These are phyloP conservation scores for Dentipellis sp. DNA, from an alignment of 768 basidiomycete genomes.

Conservation along the genomic window DNA sequence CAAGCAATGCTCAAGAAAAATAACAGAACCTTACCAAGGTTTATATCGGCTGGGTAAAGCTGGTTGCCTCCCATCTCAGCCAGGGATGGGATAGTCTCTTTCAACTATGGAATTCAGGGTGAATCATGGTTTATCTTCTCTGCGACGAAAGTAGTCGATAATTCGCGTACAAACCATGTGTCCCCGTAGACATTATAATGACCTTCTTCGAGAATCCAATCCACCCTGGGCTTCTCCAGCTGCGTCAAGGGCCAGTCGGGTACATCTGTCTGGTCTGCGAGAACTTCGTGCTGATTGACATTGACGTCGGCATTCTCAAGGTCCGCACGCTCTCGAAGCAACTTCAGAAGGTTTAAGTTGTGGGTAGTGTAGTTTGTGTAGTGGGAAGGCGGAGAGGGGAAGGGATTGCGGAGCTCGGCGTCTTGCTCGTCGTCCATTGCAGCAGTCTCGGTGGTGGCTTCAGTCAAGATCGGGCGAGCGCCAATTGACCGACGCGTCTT, in stretches of 20 bases:
- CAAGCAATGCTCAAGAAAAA: too few relatives aligned
- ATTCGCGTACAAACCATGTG: slow-evolving; percentile 69
- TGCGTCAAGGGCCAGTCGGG: slow-evolving; percentile 71
- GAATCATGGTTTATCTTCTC: not conserved
- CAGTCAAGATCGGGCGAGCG: not conserved
- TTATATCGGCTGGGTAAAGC: slow-evolving; percentile 68
- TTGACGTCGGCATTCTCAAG: slow-evolving; percentile 28
- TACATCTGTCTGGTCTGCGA: slow-evolving; percentile 63
- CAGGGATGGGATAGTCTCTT: slow-evolving; percentile 76
- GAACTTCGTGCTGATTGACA: slow-evolving; percentile 48
- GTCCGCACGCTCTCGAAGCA: slow-evolving; percentile 45
- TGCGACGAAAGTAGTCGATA: not conserved
- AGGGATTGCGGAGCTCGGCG: slow-evolving; percentile 74
- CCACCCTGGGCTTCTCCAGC: slow-evolving; percentile 80
- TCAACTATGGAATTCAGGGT: slow-evolving; percentile 40
- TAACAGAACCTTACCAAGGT: slow-evolving; percentile 38
- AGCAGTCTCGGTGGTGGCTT: not conserved
- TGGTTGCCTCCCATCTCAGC: slow-evolving; percentile 75
- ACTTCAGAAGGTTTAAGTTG: slow-evolving; percentile 59
- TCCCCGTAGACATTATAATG: slow-evolving; percentile 83
- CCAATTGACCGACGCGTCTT: not conserved
- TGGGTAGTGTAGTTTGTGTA: slow-evolving; percentile 68
- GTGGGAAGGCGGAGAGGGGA: slow-evolving; percentile 83
- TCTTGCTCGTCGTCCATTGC: slow-evolving; percentile 50
- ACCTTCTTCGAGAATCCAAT: slow-evolving; percentile 85